A percentile compares a stretch with the other conserved stretches of the same genome.
Conservation (phyloP, 2,329 filamentous ascomycete genomes). For the Fusarium cyanostomum region DNA sequence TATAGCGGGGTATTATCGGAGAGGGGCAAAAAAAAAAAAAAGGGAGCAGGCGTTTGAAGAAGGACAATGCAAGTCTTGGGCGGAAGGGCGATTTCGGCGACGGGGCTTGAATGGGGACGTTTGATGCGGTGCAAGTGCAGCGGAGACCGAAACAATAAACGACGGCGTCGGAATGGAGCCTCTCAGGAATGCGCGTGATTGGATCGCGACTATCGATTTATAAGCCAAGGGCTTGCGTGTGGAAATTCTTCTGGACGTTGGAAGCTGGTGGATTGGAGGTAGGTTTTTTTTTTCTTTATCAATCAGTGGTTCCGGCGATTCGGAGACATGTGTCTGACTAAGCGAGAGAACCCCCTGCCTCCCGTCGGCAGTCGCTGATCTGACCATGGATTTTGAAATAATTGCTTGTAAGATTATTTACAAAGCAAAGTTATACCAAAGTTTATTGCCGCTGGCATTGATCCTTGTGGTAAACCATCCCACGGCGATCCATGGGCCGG, state of each 20-base stretch:
- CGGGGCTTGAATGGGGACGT: not conserved
- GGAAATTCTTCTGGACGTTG: slow-evolving; percentile 3
- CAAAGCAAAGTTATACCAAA: too few species aligned
- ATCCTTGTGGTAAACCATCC: too few species aligned
- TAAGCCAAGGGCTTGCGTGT: slow-evolving; percentile 3
- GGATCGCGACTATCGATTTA: slow-evolving; percentile 8
- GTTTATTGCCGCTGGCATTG: too few species aligned
- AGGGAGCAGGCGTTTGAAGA: not conserved
- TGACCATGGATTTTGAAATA: too few species aligned
- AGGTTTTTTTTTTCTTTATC: slow-evolving; percentile 24
- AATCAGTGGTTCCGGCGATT: slow-evolving; percentile 20
- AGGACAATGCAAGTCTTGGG: not conserved
- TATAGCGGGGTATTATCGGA: slow-evolving; percentile 21
- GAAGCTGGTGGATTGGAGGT: slow-evolving; percentile 22
- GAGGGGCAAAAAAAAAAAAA: slow-evolving; percentile 13
- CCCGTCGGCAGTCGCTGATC: not conserved
- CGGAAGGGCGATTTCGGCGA: slow-evolving; percentile 29
- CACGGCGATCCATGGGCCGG: too few species aligned
- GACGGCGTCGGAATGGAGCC: slow-evolving; percentile 9
- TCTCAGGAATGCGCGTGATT: slow-evolving; percentile 10
- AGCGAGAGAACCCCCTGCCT: not conserved
- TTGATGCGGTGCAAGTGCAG: not conserved
- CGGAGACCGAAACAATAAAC: too few species aligned
- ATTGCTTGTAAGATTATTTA: not conserved
- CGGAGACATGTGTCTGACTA: not conserved